Base-by-base conservation (phyloP, 768 basidiomycete species). In the Chalciporus piperatus region DNA sequence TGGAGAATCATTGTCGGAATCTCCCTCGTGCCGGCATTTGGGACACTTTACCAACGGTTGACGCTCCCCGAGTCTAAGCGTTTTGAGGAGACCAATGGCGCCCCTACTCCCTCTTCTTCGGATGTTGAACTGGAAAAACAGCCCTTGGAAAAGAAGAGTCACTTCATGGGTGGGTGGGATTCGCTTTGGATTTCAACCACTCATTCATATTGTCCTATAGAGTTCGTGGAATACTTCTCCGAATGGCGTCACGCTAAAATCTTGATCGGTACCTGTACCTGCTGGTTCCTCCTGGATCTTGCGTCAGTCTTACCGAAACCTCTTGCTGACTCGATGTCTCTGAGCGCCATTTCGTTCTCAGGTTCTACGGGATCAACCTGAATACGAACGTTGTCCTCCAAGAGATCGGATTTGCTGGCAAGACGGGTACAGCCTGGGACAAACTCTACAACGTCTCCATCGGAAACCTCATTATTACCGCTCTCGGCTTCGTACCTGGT, bases 1-100 rank as follows among this genome's bases (percentile, higher is more conserved):
- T 94, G 92, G 92, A 85, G 93, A 60, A 72, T 94, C 43, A 76
- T 95, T 61, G 87, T 94, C 68, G 92, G 92, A 59, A 72, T 95
- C 39, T 92, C 92, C 38, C 87, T 84, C 52, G 71, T 96, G 40
- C 91, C 92, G 37, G 92, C 82, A 45, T 73, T 76, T 39, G 66
- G 92, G 45, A 89, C 89, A 14, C 80, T 91, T 46, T 94, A 91
- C 75, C 92, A 88, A 83, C 89, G 92, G 62, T 76, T 92, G 37
- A 93, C 92, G 27, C 92, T 95, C 62, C 90, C 91, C 12, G 92
- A 95, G 69, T 93, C 92, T 1, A 92, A 92, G 25, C 90, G 92
- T 55, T 84, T 78, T 70, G 63, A 74, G 30, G 64, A 81, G 75
- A 52, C 9, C 27, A 87, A 90, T 66, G 75, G 74, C 39, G 92